These are phyloP conservation scores for Yamadazyma diddensiae DNA, from an alignment of 1,139 yeast genomes.

Conservation along the genomic window DNA sequence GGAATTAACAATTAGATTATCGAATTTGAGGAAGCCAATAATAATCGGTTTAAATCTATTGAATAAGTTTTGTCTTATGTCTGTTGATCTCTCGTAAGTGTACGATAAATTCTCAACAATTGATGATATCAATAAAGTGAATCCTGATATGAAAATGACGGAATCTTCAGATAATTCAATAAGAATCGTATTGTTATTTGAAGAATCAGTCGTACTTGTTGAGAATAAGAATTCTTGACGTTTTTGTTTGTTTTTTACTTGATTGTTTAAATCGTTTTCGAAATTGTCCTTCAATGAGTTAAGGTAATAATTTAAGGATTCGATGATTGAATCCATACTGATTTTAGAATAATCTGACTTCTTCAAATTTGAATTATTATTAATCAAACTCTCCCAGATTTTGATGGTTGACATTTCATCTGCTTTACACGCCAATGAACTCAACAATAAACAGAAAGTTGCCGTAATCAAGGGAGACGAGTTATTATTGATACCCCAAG, in stretches of 20 bases:
- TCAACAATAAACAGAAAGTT: slow-evolving; percentile 73
- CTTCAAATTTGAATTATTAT: slow-evolving; percentile 26
- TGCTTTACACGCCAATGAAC: slow-evolving; percentile 67
- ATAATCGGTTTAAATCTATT: slow-evolving; percentile 36
- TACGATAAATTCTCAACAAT: slow-evolving; percentile 31
- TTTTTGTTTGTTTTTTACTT: slow-evolving; percentile 31
- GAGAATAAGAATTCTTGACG: slow-evolving; percentile 37
- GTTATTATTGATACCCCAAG: slow-evolving; percentile 85
- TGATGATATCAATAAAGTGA: slow-evolving; percentile 45
- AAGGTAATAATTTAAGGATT: slow-evolving; percentile 55
- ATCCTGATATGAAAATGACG: slow-evolving; percentile 71
- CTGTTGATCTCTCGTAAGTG: slow-evolving; percentile 23
- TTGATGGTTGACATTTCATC: slow-evolving; percentile 39
- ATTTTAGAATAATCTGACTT: slow-evolving; percentile 44
- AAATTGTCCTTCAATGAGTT: slow-evolving; percentile 46
- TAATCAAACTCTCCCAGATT: slow-evolving; percentile 42
- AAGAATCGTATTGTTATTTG: slow-evolving; percentile 21
- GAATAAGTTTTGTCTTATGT: slow-evolving; percentile 30
- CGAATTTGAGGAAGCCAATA: slow-evolving; percentile 37
- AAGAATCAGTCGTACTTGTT: slow-evolving; percentile 14
- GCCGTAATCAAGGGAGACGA: slow-evolving; percentile 79
- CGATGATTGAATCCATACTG: slow-evolving; percentile 60
- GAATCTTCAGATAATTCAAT: slow-evolving; percentile 79
- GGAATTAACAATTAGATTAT: slow-evolving; percentile 28
- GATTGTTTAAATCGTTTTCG: slow-evolving; percentile 33